Conservation (phyloP, 2,329 filamentous ascomycete genomes). For the Epicoccum sorghinum region DNA sequence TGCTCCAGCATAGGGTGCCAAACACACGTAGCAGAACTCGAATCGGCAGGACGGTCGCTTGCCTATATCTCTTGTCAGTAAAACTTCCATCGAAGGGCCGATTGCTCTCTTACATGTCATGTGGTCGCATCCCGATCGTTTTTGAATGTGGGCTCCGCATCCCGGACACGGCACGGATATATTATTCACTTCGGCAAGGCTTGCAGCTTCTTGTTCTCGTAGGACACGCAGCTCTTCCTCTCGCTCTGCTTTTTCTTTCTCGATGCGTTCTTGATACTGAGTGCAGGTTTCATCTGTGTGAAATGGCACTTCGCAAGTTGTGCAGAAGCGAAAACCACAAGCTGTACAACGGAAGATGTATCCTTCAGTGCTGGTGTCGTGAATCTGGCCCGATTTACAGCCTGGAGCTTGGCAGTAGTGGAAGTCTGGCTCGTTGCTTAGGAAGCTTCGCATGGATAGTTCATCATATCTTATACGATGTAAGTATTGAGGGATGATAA, state of each 20-base stretch:
- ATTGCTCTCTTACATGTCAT: constrained; percentile 4
- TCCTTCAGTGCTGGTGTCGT: not conserved
- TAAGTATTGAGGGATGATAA: not conserved
- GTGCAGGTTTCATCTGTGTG: constrained; percentile 9
- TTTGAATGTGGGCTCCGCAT: not conserved
- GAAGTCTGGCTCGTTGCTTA: not conserved
- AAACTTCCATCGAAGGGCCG: not conserved
- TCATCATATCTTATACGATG: constrained; percentile 4
- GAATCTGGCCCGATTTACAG: constrained; percentile 6
- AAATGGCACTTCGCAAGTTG: constrained; percentile 7
- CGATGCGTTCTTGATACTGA: constrained; percentile 1
- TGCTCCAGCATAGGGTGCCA: not conserved
- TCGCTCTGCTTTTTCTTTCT: not conserved
- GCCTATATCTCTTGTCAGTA: not conserved
- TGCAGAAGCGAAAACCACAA: constrained; percentile 4
- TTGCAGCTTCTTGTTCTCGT: not conserved
- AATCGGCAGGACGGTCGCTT: not conserved
- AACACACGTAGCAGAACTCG: not conserved
- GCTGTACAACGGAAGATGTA: constrained; percentile 5
- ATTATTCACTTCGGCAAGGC: not conserved
- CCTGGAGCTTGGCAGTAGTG: not conserved
- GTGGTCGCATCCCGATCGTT: not conserved
- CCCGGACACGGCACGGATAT: not conserved
- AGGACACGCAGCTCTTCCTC: not conserved
- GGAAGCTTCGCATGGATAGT: not conserved